These are phyloP conservation scores for Leccinellum rugosiceps DNA, from an alignment of 768 basidiomycete genomes.

Conservation along the genomic window DNA sequence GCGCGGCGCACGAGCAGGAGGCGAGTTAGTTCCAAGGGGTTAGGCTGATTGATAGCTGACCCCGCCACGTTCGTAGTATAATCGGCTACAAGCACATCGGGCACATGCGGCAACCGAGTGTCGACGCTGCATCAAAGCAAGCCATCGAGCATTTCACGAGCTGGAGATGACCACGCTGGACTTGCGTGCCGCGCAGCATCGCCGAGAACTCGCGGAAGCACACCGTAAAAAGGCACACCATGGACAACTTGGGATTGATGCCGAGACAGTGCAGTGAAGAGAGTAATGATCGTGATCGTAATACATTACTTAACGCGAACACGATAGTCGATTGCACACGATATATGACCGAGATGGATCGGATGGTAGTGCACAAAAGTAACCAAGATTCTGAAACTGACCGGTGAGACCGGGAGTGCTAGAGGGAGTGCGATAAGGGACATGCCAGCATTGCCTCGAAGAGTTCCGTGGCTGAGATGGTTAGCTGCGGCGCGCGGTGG, in stretches of 20 bases:
- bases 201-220: constrained; percentile 53
- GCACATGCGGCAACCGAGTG: constrained; percentile 40
- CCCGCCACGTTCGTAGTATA: constrained; percentile 17
- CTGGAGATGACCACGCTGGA: constrained; percentile 60
- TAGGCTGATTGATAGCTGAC: constrained; percentile 6
- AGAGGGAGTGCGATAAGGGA: not conserved
- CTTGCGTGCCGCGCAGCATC: constrained; percentile 52
- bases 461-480: constrained; percentile 58
- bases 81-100: constrained; percentile 38
- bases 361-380: constrained; percentile 51
- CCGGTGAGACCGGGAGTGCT: constrained; percentile 6
- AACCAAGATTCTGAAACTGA: constrained; percentile 43
- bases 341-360: constrained; percentile 65
- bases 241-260: constrained; percentile 62
- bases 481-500: constrained; percentile 40
- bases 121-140: constrained; percentile 35
- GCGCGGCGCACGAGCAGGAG: constrained; percentile 24
- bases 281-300: constrained; percentile 24
- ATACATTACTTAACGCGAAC: constrained; percentile 26
- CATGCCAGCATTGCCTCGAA: constrained; percentile 73
- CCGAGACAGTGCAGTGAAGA: constrained; percentile 22
- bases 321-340: constrained; percentile 64
- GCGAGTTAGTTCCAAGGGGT: constrained; percentile 13
- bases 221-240: constrained; percentile 61
- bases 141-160: constrained; percentile 56